Evolutionary conservation across 345 rosid species (phyloP).

Genomic region (Citropsis articulata): DNA sequence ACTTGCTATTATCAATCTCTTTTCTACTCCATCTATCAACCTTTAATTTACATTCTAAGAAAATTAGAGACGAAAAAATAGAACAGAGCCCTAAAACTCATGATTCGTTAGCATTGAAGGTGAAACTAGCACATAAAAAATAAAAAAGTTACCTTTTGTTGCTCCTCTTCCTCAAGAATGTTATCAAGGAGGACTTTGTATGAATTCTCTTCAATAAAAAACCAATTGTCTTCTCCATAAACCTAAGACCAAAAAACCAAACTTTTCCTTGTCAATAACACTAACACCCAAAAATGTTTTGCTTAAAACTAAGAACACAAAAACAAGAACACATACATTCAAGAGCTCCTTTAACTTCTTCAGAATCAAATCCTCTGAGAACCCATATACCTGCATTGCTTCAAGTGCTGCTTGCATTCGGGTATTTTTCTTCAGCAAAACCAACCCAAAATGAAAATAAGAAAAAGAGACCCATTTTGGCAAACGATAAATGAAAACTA

Average conservation of each 20-base stretch:
- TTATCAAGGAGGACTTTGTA: constrained; percentile 35
- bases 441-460: neutral
- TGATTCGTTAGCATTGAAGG: neutral
- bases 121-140: neutral
- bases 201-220: constrained; percentile 40
- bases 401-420: constrained; percentile 50
- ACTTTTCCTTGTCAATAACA: neutral
- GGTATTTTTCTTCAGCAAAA: constrained; percentile 20
- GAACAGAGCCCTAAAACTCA: neutral
- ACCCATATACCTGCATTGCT: constrained; percentile 38
- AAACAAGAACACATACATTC: constrained; percentile 20
- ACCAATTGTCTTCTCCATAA: constrained; percentile 43
- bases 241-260: constrained; percentile 23
- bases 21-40: neutral
- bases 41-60: neutral
- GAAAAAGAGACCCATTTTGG: neutral
- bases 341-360: constrained; percentile 33
- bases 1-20: neutral
- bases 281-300: neutral
- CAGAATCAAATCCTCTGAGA: constrained; percentile 10
- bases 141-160: constrained; percentile 20
- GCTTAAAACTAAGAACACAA: neutral
- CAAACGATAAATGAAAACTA: neutral
- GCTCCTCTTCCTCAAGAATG: constrained; percentile 27
- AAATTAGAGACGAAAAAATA: neutral